phyloP scores from a whole-genome alignment of 2,329 filamentous ascomycete genomes.

The Botrytis cinerea region DNA sequence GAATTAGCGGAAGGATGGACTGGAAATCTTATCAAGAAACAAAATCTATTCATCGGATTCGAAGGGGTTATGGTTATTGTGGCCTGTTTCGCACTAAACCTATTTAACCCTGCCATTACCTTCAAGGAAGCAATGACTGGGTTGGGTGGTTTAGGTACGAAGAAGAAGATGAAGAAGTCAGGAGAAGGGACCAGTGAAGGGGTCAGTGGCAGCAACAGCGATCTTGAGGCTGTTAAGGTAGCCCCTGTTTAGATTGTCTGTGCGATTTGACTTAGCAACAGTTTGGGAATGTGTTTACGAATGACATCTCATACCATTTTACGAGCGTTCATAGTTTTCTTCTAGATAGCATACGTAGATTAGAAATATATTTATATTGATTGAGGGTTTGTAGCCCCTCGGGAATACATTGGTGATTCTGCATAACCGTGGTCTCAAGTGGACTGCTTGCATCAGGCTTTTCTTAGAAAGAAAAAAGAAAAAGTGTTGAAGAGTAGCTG shows the following conservation, averaged over 20 bases:
- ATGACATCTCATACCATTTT: background rate
- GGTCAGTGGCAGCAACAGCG: slow-evolving; percentile 21
- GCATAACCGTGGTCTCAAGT: background rate
- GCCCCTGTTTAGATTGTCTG: slow-evolving; percentile 8
- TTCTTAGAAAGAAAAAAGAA: background rate
- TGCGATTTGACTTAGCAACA: background rate
- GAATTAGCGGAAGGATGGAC: slow-evolving; percentile 55
- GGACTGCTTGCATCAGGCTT: background rate
- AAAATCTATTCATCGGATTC: slow-evolving; percentile 40
- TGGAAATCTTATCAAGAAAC: slow-evolving; percentile 31
- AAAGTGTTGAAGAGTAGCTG: background rate
- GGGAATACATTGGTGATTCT: background rate
- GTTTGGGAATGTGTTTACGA: background rate
- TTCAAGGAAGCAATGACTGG: slow-evolving; percentile 27
- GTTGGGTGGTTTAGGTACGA: slow-evolving; percentile 25
- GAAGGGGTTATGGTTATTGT: slow-evolving; percentile 37
- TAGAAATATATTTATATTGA: background rate
- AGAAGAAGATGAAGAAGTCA: slow-evolving; percentile 24
- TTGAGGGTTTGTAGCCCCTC: too few species aligned
- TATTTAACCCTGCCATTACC: slow-evolving; percentile 46
- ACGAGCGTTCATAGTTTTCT: background rate
- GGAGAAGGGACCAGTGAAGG: slow-evolving; percentile 7
- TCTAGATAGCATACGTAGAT: background rate
- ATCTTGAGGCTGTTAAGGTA: slow-evolving; percentile 18
- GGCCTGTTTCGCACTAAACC: slow-evolving; percentile 31